These are phyloP conservation scores for Ophiostoma ulmi DNA, from an alignment of 2,329 filamentous ascomycete species.

Conservation along the genomic window DNA sequence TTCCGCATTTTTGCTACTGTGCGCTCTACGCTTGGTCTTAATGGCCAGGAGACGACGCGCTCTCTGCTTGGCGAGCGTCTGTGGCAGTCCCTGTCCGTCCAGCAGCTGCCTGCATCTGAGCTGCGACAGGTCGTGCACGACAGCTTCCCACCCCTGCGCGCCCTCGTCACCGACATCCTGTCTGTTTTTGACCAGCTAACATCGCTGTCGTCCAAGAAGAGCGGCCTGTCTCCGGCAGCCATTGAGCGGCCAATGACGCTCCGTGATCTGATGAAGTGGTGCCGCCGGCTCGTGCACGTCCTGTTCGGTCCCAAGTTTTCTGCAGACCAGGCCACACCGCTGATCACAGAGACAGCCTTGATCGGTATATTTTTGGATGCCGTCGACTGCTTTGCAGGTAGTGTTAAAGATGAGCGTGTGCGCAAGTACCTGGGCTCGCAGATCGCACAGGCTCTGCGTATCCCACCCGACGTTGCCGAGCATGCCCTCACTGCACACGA, in stretches of 20 bases:
- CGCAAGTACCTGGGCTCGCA: constrained; percentile 57
- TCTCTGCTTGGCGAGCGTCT: constrained; percentile 77
- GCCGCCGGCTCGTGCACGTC: constrained; percentile 65
- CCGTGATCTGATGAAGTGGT: constrained; percentile 85
- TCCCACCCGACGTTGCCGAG: constrained; percentile 74
- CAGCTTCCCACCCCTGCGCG: constrained; percentile 64
- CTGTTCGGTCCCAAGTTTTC: constrained; percentile 38
- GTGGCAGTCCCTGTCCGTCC: constrained; percentile 73
- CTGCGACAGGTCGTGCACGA: constrained; percentile 67
- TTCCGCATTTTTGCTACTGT: constrained; percentile 93
- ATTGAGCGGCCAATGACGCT: constrained; percentile 49
- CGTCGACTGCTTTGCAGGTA: constrained; percentile 84
- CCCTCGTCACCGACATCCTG: constrained; percentile 55
- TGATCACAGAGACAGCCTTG: constrained; percentile 63
- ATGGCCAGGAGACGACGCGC: constrained; percentile 61
- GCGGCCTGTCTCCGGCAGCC: constrained; percentile 32
- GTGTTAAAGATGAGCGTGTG: constrained; percentile 61
- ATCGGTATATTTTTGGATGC: constrained; percentile 92
- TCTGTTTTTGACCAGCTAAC: constrained; percentile 54
- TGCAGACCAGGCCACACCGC: constrained; percentile 42
- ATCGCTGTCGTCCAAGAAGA: constrained; percentile 27
- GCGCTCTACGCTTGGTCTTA: constrained; percentile 66
- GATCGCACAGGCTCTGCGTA: constrained; percentile 81
- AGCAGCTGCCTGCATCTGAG: constrained; percentile 62
- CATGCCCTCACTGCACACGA: constrained; percentile 71